A percentile compares a stretch with the other conserved stretches of the same genome.
phyloP scores from a whole-genome alignment of 2,329 filamentous ascomycete species.

The Fusarium sarcochroum region DNA sequence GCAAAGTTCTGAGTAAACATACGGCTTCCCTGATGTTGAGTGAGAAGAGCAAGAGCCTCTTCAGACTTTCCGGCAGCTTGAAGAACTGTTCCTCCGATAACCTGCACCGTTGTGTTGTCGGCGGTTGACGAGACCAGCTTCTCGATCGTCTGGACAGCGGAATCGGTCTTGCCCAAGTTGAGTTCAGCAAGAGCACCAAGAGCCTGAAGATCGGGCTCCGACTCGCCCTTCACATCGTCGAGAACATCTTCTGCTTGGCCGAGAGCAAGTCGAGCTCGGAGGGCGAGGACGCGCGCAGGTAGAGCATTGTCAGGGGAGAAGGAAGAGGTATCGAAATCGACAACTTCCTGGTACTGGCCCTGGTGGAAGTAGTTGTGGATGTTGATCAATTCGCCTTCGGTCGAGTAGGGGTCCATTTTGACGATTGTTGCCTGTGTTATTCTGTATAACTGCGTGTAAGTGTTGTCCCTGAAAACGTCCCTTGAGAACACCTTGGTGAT shows the following conservation, averaged over 20 bases:
- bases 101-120: constrained; percentile 85
- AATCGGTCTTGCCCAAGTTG: constrained; percentile 69
- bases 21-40: constrained; percentile 89
- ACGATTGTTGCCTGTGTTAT: constrained; percentile 40
- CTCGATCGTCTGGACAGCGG: constrained; percentile 74
- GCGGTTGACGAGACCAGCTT: constrained; percentile 75
- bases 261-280: constrained; percentile 86
- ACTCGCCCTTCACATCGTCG: constrained; percentile 74
- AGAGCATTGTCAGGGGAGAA: constrained; percentile 85
- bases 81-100: constrained; percentile 85
- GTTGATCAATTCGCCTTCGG: constrained; percentile 79
- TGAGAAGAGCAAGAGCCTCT: constrained; percentile 83
- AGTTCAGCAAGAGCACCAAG: constrained; percentile 82
- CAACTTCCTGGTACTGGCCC: constrained; percentile 87
- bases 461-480: constrained; percentile 37
- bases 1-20: constrained; percentile 54
- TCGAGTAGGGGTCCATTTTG: constrained; percentile 78
- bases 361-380: constrained; percentile 80
- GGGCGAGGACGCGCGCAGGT: constrained; percentile 81
- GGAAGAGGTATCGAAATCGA: constrained; percentile 86
- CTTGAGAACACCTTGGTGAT: constrained; percentile 53
- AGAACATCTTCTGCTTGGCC: constrained; percentile 83
- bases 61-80: constrained; percentile 86
- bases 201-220: constrained; percentile 81
- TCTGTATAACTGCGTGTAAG: constrained; percentile 21